Percentiles rank a stretch among this genome's conserved stretches.
Conservation (phyloP, 345 rosid genomes). For the Citrus hindsii region DNA sequence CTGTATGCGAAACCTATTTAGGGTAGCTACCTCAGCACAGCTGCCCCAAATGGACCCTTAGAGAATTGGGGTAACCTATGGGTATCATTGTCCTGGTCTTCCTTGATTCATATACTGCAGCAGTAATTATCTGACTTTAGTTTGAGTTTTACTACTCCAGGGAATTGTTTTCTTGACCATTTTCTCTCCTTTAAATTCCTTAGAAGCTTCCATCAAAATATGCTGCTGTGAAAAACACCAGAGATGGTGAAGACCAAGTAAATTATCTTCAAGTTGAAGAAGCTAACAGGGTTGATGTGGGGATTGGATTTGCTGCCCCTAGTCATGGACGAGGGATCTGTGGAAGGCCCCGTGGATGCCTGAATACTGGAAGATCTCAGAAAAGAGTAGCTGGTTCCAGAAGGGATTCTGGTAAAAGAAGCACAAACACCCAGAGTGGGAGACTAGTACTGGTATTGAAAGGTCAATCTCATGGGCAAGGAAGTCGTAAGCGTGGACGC, state of each 20-base stretch:
- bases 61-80: neutral
- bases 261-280: slow-evolving; percentile 48
- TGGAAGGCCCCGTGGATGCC: slow-evolving; percentile 42
- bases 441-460: slow-evolving; percentile 32
- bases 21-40: no score
- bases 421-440: slow-evolving; percentile 17
- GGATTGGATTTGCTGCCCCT: slow-evolving; percentile 29
- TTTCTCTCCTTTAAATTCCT: neutral
- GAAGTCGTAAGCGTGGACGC: slow-evolving; percentile 49
- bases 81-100: neutral
- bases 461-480: slow-evolving; percentile 44
- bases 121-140: neutral
- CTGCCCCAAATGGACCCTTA: no score
- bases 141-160: neutral
- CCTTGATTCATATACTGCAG: neutral
- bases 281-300: slow-evolving; percentile 46
- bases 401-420: slow-evolving; percentile 47
- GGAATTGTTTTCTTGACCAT: neutral
- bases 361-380: slow-evolving; percentile 45
- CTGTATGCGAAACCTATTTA: neutral
- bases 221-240: slow-evolving; percentile 30
- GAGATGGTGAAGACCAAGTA: slow-evolving; percentile 27
- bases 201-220: slow-evolving; percentile 40
- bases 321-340: slow-evolving; percentile 42
- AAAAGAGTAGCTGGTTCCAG: slow-evolving; percentile 28